Conservation (phyloP, 495 filamentous ascomycete species). For the Cladorrhinum samala region DNA sequence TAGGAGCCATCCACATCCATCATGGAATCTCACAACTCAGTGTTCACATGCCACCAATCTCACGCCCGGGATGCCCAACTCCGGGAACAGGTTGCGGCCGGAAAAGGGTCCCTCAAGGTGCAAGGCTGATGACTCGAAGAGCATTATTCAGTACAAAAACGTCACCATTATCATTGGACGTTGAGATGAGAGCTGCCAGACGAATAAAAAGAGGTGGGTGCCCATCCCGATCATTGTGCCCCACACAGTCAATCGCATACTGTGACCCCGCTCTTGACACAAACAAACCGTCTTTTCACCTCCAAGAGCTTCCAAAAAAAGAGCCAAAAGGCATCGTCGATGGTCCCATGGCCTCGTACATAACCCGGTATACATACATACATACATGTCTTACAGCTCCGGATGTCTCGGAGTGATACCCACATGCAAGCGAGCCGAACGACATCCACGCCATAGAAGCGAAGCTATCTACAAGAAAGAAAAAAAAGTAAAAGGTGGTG, state of each 20-base stretch:
- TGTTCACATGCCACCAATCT: background rate
- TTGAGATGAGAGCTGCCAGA: no score
- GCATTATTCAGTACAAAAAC: no score
- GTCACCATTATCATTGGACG: no score
- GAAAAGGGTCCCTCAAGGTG: no score
- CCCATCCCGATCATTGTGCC: background rate
- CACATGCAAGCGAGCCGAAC: background rate
- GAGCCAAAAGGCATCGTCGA: background rate
- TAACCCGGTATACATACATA: no score
- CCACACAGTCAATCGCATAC: slow-evolving; percentile 11
- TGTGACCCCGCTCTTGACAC: background rate
- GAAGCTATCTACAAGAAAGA: background rate
- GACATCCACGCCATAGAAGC: background rate
- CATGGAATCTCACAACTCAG: no score
- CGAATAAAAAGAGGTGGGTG: no score
- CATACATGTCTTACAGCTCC: no score
- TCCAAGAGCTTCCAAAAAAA: background rate
- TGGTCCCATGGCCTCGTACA: no score
- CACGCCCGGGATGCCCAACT: background rate
- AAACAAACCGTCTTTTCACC: background rate
- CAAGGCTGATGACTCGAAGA: no score
- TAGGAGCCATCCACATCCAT: no score
- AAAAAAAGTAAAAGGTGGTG: background rate
- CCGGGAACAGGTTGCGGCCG: background rate
- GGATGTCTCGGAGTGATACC: slow-evolving; percentile 8